Percentiles rank a stretch among this genome's conserved stretches.
phyloP scores from a whole-genome alignment of 331 rosid genomes.

The Acacia pycnantha region DNA sequence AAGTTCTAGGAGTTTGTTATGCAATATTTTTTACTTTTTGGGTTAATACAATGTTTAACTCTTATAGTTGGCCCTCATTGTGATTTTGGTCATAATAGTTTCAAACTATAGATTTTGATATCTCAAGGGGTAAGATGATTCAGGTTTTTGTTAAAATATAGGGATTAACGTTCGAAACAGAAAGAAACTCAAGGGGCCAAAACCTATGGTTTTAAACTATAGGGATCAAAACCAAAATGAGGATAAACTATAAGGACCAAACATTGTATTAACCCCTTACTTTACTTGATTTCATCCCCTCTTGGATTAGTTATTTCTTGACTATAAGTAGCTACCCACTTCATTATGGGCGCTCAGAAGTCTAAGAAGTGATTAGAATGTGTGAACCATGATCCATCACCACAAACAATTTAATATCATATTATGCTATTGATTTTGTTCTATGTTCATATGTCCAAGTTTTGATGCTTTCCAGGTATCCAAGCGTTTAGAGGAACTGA shows the following conservation, averaged over 20 bases:
- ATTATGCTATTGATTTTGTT: neutral
- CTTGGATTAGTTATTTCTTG: neutral
- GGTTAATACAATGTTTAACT: too few relatives aligned
- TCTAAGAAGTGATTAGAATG: constrained; percentile 7
- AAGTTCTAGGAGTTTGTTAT: neutral
- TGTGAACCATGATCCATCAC: neutral
- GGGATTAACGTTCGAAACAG: too few relatives aligned
- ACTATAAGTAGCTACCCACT: neutral
- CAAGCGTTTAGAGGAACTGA: constrained; percentile 72
- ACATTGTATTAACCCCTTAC: too few relatives aligned
- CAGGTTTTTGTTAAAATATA: too few relatives aligned
- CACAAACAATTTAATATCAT: neutral
- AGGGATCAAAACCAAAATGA: too few relatives aligned
- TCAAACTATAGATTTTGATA: too few relatives aligned
- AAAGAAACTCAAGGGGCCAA: too few relatives aligned
- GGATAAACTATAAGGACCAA: too few relatives aligned
- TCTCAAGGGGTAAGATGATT: too few relatives aligned
- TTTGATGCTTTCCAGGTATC: constrained; percentile 56
- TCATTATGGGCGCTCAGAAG: neutral
- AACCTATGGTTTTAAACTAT: too few relatives aligned
- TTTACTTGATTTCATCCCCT: neutral
- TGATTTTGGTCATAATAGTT: too few relatives aligned
- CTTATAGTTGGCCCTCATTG: too few relatives aligned
- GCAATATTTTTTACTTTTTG: neutral
- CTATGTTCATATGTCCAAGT: neutral